Conservation (phyloP, 140 eudicot species). For the Erigeron philadelphicus region DNA sequence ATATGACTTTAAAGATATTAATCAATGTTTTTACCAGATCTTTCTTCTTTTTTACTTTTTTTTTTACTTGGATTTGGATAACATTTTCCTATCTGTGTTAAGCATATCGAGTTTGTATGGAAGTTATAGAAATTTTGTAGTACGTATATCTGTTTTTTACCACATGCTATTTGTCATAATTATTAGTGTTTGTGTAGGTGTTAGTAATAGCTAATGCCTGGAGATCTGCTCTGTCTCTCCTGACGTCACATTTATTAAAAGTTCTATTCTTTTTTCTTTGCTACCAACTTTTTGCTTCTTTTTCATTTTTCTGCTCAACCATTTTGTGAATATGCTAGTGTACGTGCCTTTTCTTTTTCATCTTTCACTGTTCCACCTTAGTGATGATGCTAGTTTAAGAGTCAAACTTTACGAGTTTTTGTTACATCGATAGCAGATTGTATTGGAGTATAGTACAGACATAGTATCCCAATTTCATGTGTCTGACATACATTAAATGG, state of each 20-base stretch:
- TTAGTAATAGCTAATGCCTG: too few species aligned
- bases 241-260: too few species aligned
- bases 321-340: too few species aligned
- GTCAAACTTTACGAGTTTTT: slow-evolving; percentile 1
- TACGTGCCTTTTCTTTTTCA: not conserved
- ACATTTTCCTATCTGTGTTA: not conserved
- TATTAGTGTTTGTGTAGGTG: too few species aligned
- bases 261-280: too few species aligned
- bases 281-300: too few species aligned
- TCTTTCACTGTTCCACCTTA: not conserved
- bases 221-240: too few species aligned
- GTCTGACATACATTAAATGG: not conserved
- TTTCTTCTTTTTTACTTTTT: not conserved
- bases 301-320: too few species aligned
- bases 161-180: too few species aligned
- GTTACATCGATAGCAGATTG: slow-evolving; percentile 5
- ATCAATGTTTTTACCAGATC: not conserved
- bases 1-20: slow-evolving; percentile 1
- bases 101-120: too few species aligned
- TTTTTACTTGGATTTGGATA: not conserved
- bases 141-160: too few species aligned
- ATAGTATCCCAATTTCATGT: slow-evolving; percentile 9
- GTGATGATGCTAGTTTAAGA: not conserved
- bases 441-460: slow-evolving; percentile 8
- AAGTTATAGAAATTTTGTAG: too few species aligned